A percentile compares a stretch with the other conserved stretches of the same genome.
These are phyloP conservation scores for Leptoxyphium fumago DNA, from an alignment of 2,329 filamentous ascomycete species.

Conservation along the genomic window DNA sequence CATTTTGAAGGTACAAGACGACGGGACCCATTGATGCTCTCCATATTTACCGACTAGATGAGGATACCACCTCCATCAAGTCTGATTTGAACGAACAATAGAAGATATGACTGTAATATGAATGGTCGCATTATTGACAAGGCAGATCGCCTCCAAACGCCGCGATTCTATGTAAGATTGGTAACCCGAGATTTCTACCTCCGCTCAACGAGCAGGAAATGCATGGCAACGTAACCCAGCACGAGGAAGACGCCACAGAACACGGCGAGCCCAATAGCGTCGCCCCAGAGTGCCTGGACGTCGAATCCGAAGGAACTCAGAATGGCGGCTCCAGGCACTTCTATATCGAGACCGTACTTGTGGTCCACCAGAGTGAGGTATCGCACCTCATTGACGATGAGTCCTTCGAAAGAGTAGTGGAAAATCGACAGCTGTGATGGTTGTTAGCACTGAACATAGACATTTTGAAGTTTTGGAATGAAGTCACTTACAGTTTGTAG, in stretches of 20 bases:
- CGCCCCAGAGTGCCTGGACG: slow-evolving; percentile 70
- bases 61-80: no score
- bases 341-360: slow-evolving; percentile 92
- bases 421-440: slow-evolving; percentile 66
- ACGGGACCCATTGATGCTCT: no score
- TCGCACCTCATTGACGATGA: slow-evolving; percentile 94
- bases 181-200: slow-evolving; percentile 30
- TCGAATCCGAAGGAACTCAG: slow-evolving; percentile 91
- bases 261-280: slow-evolving; percentile 65
- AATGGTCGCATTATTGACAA: no score
- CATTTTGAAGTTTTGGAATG: no score
- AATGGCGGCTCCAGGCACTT: slow-evolving; percentile 86
- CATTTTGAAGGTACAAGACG: no score
- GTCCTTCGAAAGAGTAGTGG: slow-evolving; percentile 90
- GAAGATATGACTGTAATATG: no score
- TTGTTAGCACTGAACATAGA: slow-evolving; percentile 13
- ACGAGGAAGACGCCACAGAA: slow-evolving; percentile 75
- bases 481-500: slow-evolving; percentile 53
- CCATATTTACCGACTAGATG: no score
- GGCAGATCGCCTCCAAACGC: no score
- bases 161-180: no score
- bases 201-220: slow-evolving; percentile 82
- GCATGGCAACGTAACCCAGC: slow-evolving; percentile 83
- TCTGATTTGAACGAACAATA: no score
- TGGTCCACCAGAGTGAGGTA: slow-evolving; percentile 80